A percentile compares a stretch with the other conserved stretches of the same genome.
phyloP scores from a whole-genome alignment of 2,329 filamentous ascomycete species.

The Nemania bipapillata region DNA sequence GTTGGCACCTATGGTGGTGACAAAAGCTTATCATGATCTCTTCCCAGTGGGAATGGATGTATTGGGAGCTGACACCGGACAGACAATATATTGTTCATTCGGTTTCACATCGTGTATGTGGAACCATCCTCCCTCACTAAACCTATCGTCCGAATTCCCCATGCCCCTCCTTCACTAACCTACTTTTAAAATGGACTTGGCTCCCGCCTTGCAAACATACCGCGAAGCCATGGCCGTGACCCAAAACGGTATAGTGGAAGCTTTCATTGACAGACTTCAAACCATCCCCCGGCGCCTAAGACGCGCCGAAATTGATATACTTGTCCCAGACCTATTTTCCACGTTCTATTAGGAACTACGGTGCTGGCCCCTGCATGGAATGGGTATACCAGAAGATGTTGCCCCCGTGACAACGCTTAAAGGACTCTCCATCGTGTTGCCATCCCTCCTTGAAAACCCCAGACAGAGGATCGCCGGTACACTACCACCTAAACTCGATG shows the following conservation, averaged over 20 bases:
- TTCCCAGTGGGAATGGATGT: too few species aligned
- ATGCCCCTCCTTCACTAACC: too few species aligned
- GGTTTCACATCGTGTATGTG: too few species aligned
- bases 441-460: not conserved
- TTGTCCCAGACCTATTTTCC: not conserved
- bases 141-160: too few species aligned
- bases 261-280: not conserved
- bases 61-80: too few species aligned
- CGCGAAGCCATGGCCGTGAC: not conserved
- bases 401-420: not conserved
- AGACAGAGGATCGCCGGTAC: not conserved
- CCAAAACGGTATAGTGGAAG: not conserved
- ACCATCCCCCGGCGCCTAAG: not conserved
- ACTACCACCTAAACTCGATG: not conserved
- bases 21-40: too few species aligned
- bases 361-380: not conserved
- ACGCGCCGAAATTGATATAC: not conserved
- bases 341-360: not conserved
- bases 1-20: too few species aligned
- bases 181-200: not conserved
- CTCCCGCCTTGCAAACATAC: not conserved
- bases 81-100: too few species aligned
- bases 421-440: not conserved
- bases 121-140: too few species aligned
- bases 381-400: not conserved